Conservation (phyloP, 2,329 filamentous ascomycete genomes). For the Verticillium tricorpus region DNA sequence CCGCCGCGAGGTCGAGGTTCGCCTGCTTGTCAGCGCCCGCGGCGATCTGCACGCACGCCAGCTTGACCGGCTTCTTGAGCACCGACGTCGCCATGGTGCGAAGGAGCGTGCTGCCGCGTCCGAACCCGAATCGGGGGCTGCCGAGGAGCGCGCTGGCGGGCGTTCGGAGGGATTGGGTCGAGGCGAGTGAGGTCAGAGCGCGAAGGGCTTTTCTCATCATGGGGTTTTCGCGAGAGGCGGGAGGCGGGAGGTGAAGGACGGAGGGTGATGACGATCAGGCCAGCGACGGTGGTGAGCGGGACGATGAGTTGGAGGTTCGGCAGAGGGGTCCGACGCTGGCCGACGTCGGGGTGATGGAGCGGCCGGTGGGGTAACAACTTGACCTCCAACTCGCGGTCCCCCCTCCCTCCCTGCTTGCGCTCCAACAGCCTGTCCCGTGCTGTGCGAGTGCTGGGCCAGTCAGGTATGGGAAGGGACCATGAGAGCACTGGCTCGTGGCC, state of each 20-base stretch:
- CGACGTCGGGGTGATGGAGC: background rate
- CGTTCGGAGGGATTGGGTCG: background rate
- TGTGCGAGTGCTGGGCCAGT: too few relatives aligned
- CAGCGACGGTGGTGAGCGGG: background rate
- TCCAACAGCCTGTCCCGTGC: too few relatives aligned
- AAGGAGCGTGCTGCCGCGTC: background rate
- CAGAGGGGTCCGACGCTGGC: background rate
- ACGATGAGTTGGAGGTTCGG: background rate
- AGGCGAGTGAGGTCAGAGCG: background rate
- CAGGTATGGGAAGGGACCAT: too few relatives aligned
- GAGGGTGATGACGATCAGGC: background rate
- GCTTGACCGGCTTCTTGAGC: constrained; percentile 71
- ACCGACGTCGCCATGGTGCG: constrained; percentile 31
- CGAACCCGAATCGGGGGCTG: background rate
- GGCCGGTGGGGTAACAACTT: background rate
- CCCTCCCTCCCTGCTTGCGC: too few relatives aligned
- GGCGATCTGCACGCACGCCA: constrained; percentile 78
- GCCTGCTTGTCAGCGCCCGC: constrained; percentile 76
- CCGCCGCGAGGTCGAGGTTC: constrained; percentile 77
- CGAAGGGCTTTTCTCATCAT: background rate
- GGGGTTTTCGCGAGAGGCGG: background rate
- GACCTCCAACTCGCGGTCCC: background rate
- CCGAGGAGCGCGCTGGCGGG: background rate
- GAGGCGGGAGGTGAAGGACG: background rate
- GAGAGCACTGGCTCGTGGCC: too few relatives aligned